Evolutionary conservation across 305 asterid genomes (phyloP).

Genomic region (Salvia sclarea): DNA sequence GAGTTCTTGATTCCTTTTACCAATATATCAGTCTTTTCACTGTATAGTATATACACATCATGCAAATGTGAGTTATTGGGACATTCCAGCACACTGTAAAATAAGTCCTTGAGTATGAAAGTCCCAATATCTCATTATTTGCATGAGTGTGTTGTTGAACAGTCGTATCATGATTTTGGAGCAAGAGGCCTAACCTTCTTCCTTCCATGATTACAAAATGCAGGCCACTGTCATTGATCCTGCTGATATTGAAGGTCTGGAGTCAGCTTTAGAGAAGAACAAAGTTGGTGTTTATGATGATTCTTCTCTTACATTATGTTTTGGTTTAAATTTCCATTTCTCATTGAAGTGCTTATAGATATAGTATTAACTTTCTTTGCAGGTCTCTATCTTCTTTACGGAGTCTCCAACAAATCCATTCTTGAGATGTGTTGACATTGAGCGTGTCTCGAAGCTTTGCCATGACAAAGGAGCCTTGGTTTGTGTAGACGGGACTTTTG

Average conservation of each 20-base stretch:
- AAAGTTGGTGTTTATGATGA: conserved; percentile 50
- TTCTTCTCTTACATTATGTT: conserved; percentile 15
- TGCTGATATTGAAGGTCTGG: conserved; percentile 87
- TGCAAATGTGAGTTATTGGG: background rate
- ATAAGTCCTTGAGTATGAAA: background rate
- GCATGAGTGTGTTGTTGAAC: conserved; percentile 1
- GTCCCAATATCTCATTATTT: background rate
- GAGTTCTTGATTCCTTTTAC: conserved; percentile 10
- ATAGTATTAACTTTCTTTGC: conserved; percentile 34
- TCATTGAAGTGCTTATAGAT: conserved; percentile 18
- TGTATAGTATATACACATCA: background rate
- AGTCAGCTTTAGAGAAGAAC: conserved; percentile 68
- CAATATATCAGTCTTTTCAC: conserved; percentile 3
- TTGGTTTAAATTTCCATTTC: conserved; percentile 13
- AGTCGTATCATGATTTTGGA: conserved; percentile 7
- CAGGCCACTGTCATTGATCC: conserved; percentile 99
- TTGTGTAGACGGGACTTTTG: conserved; percentile 90
- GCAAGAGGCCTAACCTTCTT: conserved; percentile 28
- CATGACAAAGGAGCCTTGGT: conserved; percentile 90
- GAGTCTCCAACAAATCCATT: conserved; percentile 99
- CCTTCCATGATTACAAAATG: conserved; percentile 30
- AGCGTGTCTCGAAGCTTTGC: conserved; percentile 87
- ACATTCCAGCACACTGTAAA: background rate
- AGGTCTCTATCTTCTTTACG: conserved; percentile 88
- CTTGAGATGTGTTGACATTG: conserved; percentile 95